Conservation (phyloP, 2,329 filamentous ascomycete species). For the Scytalidium sp. region DNA sequence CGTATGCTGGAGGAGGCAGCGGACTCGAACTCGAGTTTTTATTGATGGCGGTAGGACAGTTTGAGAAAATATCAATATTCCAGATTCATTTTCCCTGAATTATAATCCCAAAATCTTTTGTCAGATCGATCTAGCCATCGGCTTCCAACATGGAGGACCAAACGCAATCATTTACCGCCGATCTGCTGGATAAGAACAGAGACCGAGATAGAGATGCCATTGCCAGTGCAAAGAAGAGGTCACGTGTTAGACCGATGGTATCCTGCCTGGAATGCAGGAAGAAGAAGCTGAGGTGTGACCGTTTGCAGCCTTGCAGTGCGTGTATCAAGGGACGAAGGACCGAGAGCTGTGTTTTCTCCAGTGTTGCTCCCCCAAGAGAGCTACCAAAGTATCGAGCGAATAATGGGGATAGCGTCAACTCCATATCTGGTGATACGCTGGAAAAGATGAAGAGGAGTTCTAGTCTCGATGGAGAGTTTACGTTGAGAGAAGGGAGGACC, state of each 20-base stretch:
- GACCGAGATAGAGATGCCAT: not conserved
- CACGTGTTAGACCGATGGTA: slow-evolving; percentile 49
- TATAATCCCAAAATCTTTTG: too few species aligned
- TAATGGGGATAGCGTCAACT: not conserved
- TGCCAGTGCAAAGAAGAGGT: not conserved
- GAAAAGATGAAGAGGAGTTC: not conserved
- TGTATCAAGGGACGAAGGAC: slow-evolving; percentile 42
- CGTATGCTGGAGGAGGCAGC: too few species aligned
- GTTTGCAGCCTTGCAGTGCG: slow-evolving; percentile 53
- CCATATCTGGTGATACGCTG: not conserved
- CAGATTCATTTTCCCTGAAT: too few species aligned
- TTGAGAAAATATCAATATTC: too few species aligned
- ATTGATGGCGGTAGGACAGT: too few species aligned
- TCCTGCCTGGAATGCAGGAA: slow-evolving; percentile 56
- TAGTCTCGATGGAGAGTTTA: not conserved
- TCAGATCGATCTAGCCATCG: too few species aligned
- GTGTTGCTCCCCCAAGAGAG: not conserved
- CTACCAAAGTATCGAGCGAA: not conserved
- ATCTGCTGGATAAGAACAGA: not conserved
- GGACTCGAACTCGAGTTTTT: too few species aligned
- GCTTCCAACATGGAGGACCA: not conserved
- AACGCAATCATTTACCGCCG: not conserved
- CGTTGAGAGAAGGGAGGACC: not conserved
- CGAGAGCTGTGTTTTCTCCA: not conserved
- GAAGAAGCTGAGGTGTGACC: slow-evolving; percentile 55